Conservation (phyloP, 75 land plant species). For the Pinus albicaulis region DNA sequence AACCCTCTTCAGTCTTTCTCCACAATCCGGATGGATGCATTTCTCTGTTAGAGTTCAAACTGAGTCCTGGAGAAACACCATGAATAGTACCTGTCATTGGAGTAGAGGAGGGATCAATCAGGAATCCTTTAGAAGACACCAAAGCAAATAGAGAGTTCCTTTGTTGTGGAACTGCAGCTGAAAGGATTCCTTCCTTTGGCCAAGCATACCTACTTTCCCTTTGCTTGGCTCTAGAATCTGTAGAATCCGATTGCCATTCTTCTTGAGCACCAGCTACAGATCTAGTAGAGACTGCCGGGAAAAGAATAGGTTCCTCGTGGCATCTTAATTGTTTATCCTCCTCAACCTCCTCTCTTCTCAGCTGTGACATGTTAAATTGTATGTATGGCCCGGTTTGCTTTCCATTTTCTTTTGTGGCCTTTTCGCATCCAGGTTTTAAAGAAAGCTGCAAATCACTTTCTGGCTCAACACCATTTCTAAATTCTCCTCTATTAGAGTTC, state of each 20-base stretch:
- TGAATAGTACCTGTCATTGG: not conserved
- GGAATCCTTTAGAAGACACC: not conserved
- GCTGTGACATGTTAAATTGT: not conserved
- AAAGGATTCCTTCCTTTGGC: slow-evolving; percentile 4
- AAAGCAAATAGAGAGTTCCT: not conserved
- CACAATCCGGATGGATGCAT: not conserved
- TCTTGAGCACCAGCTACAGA: not conserved
- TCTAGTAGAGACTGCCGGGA: not conserved
- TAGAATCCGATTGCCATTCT: not conserved
- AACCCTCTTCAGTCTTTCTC: slow-evolving; percentile 4
- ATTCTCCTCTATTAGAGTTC: not conserved
- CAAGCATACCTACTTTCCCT: slow-evolving; percentile 5
- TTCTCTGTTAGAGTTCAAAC: not conserved
- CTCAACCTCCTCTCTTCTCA: too few relatives aligned
- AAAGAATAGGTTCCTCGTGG: not conserved
- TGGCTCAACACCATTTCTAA: not conserved
- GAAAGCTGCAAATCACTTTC: slow-evolving; percentile 25
- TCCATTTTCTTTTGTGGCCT: slow-evolving; percentile 6
- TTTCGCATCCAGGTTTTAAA: slow-evolving; percentile 8
- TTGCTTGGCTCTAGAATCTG: slow-evolving; percentile 2
- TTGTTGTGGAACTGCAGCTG: not conserved
- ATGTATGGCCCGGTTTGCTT: not conserved
- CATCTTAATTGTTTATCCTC: not conserved
- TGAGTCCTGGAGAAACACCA: not conserved
- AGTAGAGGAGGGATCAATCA: slow-evolving; percentile 4